Evolutionary conservation across 371 early-diverging fungal genomes (phyloP), one percentile per base, ranked within the genome.

Genomic region (Caulochytrium protostelioides): DNA sequence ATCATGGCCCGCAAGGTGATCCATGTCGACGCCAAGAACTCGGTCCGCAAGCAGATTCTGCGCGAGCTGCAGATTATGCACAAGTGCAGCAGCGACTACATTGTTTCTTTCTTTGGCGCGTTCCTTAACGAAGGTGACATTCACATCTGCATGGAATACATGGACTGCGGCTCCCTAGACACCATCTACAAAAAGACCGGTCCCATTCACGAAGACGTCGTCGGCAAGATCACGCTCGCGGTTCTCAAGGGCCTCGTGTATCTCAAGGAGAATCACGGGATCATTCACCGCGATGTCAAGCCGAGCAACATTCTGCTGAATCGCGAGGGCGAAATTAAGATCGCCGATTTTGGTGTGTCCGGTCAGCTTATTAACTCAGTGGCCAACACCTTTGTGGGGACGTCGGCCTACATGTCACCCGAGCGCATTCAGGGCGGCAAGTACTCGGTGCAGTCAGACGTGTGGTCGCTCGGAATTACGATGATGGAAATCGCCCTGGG

Each of bases 101-200:
- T 94, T 38, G 89, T 95, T 0, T 70, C 78, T 9, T 94, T 78
- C 48, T 89, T 75, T 47, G 97, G 97, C 28, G 86, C 90, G 0
- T 91, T 75, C 52, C 57, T 79, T 33, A 63, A 70, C 42, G 84
- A 82, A 33, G 78, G 79, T 15, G 80, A 84, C 55, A 66, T 95
- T n/a, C 76, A 79, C 9, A 74, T 95, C 28, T 89, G 86, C 60
- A 86, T 92, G 83, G 97, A 92, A 54, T 89, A 74, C 46, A 82
- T 86, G 82, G 76, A 79, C 43, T 52, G 66, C 38, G 80, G 81
- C 65, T 75, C 83, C 6, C 59, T 84, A 31, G 83, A 83, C 52
- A 42, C 59, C 34, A 73, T 83, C 32, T 79, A 73, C 44, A 77
- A 74, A 42, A 72, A 70, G 44, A 56, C 67, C 37, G 82, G 81